Evolutionary conservation across 1,284 basidiomycete genomes (phyloP).

Genomic region (Nidula niveotomentosa): DNA sequence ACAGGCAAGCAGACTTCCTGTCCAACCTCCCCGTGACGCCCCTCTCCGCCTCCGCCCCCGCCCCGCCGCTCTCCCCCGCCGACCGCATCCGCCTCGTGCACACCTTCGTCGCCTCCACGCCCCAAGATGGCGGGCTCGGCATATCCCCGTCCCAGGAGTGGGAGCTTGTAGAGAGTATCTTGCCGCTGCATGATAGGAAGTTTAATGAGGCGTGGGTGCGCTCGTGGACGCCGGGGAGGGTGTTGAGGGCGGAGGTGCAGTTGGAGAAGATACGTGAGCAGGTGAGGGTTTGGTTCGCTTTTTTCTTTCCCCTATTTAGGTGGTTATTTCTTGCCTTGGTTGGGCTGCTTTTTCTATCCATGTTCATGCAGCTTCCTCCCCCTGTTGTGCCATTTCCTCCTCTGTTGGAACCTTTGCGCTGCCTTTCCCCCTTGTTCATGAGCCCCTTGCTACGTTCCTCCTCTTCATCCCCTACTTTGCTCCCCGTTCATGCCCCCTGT

Average conservation of each 20-base stretch:
- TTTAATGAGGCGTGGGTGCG: constrained; percentile 78
- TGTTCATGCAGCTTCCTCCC: too few species aligned
- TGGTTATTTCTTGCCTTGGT: too few species aligned
- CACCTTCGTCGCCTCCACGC: constrained; percentile 70
- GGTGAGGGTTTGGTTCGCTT: constrained; percentile 27
- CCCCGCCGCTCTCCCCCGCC: constrained; percentile 48
- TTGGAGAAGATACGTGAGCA: constrained; percentile 63
- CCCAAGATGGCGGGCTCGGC: constrained; percentile 76
- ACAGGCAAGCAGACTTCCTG: constrained; percentile 24
- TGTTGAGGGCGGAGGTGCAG: constrained; percentile 50
- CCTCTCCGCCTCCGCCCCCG: constrained; percentile 14
- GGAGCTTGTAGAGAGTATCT: constrained; percentile 77
- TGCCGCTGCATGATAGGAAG: constrained; percentile 80
- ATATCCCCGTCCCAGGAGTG: constrained; percentile 74
- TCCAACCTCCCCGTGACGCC: constrained; percentile 26
- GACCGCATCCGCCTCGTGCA: constrained; percentile 83
- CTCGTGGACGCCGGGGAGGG: constrained; percentile 60
- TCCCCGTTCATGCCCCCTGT: too few species aligned
- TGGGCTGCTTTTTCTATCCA: too few species aligned
- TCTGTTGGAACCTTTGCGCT: too few species aligned
- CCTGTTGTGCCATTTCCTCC: too few species aligned
- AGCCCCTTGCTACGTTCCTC: too few species aligned
- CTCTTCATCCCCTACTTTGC: too few species aligned
- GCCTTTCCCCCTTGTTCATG: too few species aligned
- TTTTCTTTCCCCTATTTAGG: too few species aligned